Conservation (phyloP, 441 rosid genomes). For the Jatropha multifida region DNA sequence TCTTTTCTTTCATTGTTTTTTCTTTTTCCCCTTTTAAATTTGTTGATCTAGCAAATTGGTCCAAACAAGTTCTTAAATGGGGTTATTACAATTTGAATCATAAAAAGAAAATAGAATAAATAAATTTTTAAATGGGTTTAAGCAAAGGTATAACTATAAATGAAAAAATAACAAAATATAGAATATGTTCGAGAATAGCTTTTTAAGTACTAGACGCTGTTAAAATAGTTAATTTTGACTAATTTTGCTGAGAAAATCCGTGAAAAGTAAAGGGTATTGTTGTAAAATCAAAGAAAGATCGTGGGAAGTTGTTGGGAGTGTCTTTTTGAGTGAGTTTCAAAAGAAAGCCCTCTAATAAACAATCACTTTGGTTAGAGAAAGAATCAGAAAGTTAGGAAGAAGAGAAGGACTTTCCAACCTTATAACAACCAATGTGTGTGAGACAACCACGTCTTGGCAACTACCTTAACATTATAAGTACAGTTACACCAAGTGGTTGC, state of each 20-base stretch:
- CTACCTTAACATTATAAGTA: slow-evolving; percentile 1
- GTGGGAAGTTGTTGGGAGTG: slow-evolving; percentile 32
- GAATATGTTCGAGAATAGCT: too few species aligned
- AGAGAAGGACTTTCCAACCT: slow-evolving; percentile 83
- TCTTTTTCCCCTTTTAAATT: background rate
- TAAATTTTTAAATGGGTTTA: background rate
- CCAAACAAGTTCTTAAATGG: too few species aligned
- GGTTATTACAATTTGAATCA: too few species aligned
- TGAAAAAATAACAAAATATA: background rate
- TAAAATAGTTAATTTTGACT: too few species aligned
- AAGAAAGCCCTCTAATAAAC: slow-evolving; percentile 20
- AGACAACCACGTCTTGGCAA: slow-evolving; percentile 34
- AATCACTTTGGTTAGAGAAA: slow-evolving; percentile 16
- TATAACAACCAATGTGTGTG: slow-evolving; percentile 41
- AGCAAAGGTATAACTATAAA: slow-evolving; percentile 9
- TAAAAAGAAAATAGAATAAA: too few species aligned
- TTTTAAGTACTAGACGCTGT: too few species aligned
- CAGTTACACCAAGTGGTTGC: background rate
- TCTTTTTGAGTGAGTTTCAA: slow-evolving; percentile 37
- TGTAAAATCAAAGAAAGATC: background rate
- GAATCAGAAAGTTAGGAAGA: slow-evolving; percentile 42
- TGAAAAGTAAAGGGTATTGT: slow-evolving; percentile 6
- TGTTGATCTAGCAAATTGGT: too few species aligned
- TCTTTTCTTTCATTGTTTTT: background rate
- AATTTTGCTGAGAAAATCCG: too few species aligned